These are phyloP conservation scores for Epicoccum nigrum DNA, from an alignment of 2,329 filamentous ascomycete species.

Conservation along the genomic window DNA sequence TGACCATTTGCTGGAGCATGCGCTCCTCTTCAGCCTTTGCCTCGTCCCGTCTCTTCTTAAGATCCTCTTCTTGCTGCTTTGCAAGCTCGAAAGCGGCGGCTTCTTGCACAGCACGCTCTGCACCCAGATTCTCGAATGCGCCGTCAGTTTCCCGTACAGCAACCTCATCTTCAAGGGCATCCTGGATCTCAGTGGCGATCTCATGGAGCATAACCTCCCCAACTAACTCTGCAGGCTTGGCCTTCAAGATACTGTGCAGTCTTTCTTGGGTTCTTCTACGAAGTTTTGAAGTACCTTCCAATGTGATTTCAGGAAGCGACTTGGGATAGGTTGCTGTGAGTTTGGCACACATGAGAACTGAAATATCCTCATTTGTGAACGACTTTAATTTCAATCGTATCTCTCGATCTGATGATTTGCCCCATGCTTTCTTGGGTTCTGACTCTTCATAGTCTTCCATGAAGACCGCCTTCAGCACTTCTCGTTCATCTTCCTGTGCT, in stretches of 20 bases:
- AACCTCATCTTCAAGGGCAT: constrained; percentile 85
- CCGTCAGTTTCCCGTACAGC: constrained; percentile 75
- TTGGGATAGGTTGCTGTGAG: constrained; percentile 92
- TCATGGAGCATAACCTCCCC: constrained; percentile 71
- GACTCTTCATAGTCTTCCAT: constrained; percentile 84
- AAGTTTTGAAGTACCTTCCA: constrained; percentile 69
- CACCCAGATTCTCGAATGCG: constrained; percentile 83
- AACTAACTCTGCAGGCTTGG: constrained; percentile 68
- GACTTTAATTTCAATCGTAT: constrained; percentile 83
- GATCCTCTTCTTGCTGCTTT: constrained; percentile 50
- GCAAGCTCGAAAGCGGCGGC: constrained; percentile 69
- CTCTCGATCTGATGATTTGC: constrained; percentile 78
- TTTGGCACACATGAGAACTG: constrained; percentile 75
- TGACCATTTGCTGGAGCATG: constrained; percentile 71
- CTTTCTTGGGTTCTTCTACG: constrained; percentile 74
- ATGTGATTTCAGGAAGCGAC: constrained; percentile 72
- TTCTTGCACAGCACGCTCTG: constrained; percentile 85
- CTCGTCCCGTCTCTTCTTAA: constrained; percentile 50
- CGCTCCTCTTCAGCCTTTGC: constrained; percentile 71
- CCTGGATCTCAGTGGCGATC: constrained; percentile 65
- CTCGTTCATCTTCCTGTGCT: constrained; percentile 84
- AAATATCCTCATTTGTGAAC: constrained; percentile 73
- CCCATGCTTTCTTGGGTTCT: constrained; percentile 79
- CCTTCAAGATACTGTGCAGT: constrained; percentile 71
- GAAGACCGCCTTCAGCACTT: constrained; percentile 86